Conservation (phyloP, 2,329 filamentous ascomycete genomes). For the Sphaerulina vaccinii region DNA sequence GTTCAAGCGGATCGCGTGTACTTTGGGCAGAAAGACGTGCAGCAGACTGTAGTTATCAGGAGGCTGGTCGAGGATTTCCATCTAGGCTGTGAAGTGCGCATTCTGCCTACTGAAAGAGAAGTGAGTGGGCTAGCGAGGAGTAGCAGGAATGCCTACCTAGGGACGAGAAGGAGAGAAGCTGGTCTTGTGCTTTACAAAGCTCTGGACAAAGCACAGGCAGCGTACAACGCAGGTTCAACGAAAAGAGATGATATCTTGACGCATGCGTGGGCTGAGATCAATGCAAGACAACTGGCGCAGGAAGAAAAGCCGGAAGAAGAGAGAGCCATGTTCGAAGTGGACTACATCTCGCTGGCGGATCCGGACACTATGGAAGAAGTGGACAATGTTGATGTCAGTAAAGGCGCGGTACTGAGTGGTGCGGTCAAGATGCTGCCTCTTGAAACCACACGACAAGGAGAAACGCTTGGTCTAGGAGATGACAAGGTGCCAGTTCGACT, state of each 20-base stretch:
- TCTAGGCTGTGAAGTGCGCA: conserved; percentile 69
- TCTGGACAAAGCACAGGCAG: conserved; percentile 66
- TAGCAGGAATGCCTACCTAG: conserved; percentile 91
- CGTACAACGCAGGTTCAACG: conserved; percentile 57
- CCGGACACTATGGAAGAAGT: conserved; percentile 80
- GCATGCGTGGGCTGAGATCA: conserved; percentile 63
- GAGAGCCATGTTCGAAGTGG: conserved; percentile 74
- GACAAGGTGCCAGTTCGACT: conserved; percentile 75
- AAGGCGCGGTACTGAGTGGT: conserved; percentile 81
- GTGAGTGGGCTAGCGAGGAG: conserved; percentile 83
- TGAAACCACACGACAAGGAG: conserved; percentile 65
- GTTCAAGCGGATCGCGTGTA: conserved; percentile 76
- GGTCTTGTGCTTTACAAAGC: conserved; percentile 71
- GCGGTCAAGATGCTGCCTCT: conserved; percentile 87
- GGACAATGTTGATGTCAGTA: conserved; percentile 63
- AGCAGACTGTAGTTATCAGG: conserved; percentile 88
- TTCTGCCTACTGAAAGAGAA: conserved; percentile 75
- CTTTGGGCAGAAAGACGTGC: conserved; percentile 97
- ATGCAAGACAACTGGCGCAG: conserved; percentile 60
- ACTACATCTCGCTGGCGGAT: conserved; percentile 90
- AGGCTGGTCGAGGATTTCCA: conserved; percentile 87
- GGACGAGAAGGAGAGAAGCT: conserved; percentile 66
- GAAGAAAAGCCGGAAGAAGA: conserved; percentile 57
- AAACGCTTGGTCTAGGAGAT: conserved; percentile 69
- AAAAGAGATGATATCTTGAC: conserved; percentile 68